Conservation (phyloP, 805 yeast genomes). For the Suhomyces xylopsoci region DNA sequence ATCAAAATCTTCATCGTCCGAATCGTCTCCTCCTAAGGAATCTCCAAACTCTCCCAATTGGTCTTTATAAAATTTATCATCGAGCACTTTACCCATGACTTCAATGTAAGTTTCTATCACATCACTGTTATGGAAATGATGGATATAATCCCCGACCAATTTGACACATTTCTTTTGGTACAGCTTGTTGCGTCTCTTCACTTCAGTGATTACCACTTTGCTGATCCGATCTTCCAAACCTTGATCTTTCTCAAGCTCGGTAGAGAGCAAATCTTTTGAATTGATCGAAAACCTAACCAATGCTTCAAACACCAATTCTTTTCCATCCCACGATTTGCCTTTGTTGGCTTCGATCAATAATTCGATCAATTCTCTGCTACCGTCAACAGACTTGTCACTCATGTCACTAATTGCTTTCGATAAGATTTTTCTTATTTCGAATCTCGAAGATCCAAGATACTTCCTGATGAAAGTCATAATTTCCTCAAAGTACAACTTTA, state of each 20-base stretch:
- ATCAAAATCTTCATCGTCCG: conserved; percentile 31
- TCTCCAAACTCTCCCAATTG: conserved; percentile 20
- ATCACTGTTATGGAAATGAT: conserved; percentile 32
- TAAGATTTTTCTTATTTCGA: conserved; percentile 63
- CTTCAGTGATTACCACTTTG: conserved; percentile 53
- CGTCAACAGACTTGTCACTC: conserved; percentile 35
- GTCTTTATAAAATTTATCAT: conserved; percentile 37
- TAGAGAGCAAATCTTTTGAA: conserved; percentile 33
- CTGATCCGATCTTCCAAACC: conserved; percentile 35
- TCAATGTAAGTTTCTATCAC: conserved; percentile 38
- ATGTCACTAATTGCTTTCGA: conserved; percentile 66
- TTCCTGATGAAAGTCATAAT: conserved; percentile 51
- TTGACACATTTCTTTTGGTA: conserved; percentile 60
- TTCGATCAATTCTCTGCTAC: conserved; percentile 38
- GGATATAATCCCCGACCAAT: conserved; percentile 50
- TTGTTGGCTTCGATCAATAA: conserved; percentile 57
- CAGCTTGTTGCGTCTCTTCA: conserved; percentile 59
- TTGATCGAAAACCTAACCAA: conserved; percentile 56
- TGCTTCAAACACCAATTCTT: conserved; percentile 71
- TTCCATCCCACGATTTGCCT: conserved; percentile 89
- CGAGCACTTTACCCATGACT: conserved; percentile 30
- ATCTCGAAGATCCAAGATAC: conserved; percentile 55
- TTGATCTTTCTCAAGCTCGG: conserved; percentile 8
- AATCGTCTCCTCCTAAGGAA: conserved; percentile 11
- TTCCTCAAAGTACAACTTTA: conserved; percentile 67